These are phyloP conservation scores for Coleophoma crateriformis DNA, from an alignment of 2,329 filamentous ascomycete genomes.

Conservation along the genomic window DNA sequence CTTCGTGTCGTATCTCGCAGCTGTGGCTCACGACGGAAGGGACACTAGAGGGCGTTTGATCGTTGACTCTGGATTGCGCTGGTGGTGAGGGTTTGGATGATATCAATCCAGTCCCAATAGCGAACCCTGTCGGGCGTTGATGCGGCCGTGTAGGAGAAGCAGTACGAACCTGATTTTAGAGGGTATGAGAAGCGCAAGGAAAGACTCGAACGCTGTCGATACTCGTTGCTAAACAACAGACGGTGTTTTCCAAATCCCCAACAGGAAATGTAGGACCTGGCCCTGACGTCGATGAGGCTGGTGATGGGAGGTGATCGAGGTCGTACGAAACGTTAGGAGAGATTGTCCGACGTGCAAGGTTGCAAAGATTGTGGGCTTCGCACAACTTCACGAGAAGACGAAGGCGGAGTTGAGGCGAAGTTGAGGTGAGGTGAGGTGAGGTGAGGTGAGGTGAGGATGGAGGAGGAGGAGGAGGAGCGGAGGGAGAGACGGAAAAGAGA, in stretches of 20 bases:
- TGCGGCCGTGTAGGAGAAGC: background rate
- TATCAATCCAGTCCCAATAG: background rate
- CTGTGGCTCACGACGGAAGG: too few relatives aligned
- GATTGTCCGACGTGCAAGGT: slow-evolving; percentile 2
- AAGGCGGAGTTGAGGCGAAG: background rate
- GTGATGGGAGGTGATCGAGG: slow-evolving; percentile 3
- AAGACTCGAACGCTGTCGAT: background rate
- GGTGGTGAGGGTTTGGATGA: background rate
- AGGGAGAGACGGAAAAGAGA: background rate
- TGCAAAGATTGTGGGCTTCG: background rate
- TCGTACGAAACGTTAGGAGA: background rate
- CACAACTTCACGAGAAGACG: slow-evolving; percentile 3
- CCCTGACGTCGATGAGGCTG: slow-evolving; percentile 10
- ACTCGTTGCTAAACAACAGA: background rate
- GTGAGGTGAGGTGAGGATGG: background rate
- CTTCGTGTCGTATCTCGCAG: background rate
- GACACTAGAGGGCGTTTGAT: background rate
- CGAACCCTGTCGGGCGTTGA: background rate
- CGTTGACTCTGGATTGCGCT: background rate
- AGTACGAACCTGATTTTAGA: slow-evolving; percentile 11
- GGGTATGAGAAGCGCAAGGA: background rate
- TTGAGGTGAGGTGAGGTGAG: background rate
- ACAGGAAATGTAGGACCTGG: slow-evolving; percentile 12
- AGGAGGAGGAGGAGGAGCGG: slow-evolving; percentile 2
- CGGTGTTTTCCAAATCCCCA: background rate